Evolutionary conservation across 495 filamentous ascomycete genomes (phyloP).

Genomic region (Chaetomium cochliodes): DNA sequence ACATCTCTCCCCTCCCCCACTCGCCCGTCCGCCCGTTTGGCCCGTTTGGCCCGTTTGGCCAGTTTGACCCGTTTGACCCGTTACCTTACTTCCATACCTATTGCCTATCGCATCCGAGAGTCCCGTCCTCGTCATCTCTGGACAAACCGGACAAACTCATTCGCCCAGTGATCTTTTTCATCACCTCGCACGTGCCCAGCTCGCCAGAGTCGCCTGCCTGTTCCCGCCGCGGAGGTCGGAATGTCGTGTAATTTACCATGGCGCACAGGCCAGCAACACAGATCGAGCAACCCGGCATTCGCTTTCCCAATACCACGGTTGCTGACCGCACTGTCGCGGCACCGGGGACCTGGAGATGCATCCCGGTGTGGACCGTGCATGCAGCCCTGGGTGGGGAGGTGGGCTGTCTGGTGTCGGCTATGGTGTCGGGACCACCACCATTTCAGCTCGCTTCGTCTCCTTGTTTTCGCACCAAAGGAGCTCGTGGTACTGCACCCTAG

Average conservation of each 20-base stretch:
- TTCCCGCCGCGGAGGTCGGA: background rate
- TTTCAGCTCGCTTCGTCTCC: conserved; percentile 7
- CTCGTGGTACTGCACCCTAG: background rate
- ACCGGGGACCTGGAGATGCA: conserved; percentile 11
- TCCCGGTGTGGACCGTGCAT: conserved; percentile 19
- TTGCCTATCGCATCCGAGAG: too few species aligned
- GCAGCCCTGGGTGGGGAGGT: background rate
- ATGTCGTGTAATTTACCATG: background rate
- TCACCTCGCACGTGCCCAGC: background rate
- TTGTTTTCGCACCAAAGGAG: background rate
- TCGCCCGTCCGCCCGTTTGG: background rate
- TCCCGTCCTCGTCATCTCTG: background rate
- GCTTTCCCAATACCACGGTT: conserved; percentile 29
- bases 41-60: background rate
- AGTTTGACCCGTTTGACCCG: too few species aligned
- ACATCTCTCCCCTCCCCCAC: conserved; percentile 1
- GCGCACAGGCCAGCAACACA: conserved; percentile 10
- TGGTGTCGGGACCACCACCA: conserved; percentile 5
- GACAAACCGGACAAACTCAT: background rate
- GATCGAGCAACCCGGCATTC: conserved; percentile 11
- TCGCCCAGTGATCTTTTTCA: background rate
- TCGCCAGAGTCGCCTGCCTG: background rate
- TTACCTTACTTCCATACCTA: too few species aligned
- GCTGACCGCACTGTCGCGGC: conserved; percentile 18
- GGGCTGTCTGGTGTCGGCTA: too few species aligned